Base-by-base conservation (phyloP, 2,329 filamentous ascomycete species). In the Monosporascus sp. region DNA sequence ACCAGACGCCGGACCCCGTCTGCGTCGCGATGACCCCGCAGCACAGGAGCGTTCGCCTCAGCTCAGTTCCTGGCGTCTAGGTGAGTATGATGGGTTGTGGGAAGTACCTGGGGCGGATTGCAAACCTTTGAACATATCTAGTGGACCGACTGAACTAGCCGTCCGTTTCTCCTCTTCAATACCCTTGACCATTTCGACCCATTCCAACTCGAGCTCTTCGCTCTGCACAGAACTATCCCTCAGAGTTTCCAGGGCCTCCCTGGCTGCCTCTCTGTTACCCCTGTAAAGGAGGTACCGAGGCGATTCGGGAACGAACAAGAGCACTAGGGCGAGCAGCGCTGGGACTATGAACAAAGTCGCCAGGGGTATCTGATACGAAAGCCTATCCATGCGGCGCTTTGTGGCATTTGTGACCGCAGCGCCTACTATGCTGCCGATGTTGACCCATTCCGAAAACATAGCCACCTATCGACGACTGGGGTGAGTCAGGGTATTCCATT, bases 21-120 rank as follows among this genome's bases (percentile, higher is more conserved):
- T 77, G 74, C 15, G 72, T 73, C 0, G 72, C 72, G 37, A 78
- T 77, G 50, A 75, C 70, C 20, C 70, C 72, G 53, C 73, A 77
- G 61, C 73, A 79, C n/a, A 80, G 66, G 3, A 79, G 65, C 2
- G 76, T 80, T 5, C 76, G 72, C 9, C 76, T 68, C 8, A 79
- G 66, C 50, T 80, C 73, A 14, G 68, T 70, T 1, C 75, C 75
- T 72, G 39, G 43, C 15, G 11, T 20, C 6, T 9, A 9, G 8
- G 24, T 22, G 31, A 35, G 31, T 35, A 35, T 14, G 31, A 14
- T 14, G 31, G 4, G 4, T 35, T 14, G 31, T 11, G 11, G 31
- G 31, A 14, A 35, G 31, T 14, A 35, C 11, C 5, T 14, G 1
- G 31, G 31, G 3, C 37, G 25, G 2, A 9, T 20, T 3, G 6